Evolutionary conservation across 139 green algal genomes (phyloP), one percentile per base, ranked within the genome.

Genomic region (Ulvella scutata): DNA sequence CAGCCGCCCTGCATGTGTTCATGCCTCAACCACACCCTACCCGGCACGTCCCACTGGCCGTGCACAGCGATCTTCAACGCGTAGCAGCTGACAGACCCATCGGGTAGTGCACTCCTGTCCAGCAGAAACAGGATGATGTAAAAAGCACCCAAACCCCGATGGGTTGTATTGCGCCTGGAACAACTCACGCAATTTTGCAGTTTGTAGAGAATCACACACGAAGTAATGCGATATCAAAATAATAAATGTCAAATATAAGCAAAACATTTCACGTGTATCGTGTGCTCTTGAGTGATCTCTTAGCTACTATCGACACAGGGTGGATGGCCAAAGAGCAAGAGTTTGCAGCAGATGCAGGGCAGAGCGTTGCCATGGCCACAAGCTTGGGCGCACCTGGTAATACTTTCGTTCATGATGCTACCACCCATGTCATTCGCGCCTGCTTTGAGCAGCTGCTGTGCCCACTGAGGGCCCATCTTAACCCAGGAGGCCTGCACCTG

Each of bases 351-450:
- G 3, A 4, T 20, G 33, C 62, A 72, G 23, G 34, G 20, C 74
- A 73, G 3, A 17, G 17, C 21, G 3, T 34, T 21, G 3, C 60
- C 31, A 2, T 37, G 2, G 36, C 33, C 26, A 13, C 17, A 39
- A 9, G 28, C 35, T 4, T 72, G 80, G 34, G 7, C 74, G 59
- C 73, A 75, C 90, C 88, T 38, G 0, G 92, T 96, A 83, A 97
- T 97, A 82, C 40, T 85, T 79, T 97, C 92, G 51, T 96, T 96
- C 90, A 97, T 97, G 34, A 97, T 79, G 2, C 76, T 76, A 17
- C 92, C 92, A 40, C 92, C 92, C 89, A 97, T 93, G 84, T 97
- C 92, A 62, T 97, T 96, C 75, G 86, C 93, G 17, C 92, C 92
- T 4, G 80, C 82, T 23, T 72, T 44, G 75, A 97, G 78, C 73